These are phyloP conservation scores for Mycena metata DNA, from an alignment of 768 basidiomycete genomes.

Conservation along the genomic window DNA sequence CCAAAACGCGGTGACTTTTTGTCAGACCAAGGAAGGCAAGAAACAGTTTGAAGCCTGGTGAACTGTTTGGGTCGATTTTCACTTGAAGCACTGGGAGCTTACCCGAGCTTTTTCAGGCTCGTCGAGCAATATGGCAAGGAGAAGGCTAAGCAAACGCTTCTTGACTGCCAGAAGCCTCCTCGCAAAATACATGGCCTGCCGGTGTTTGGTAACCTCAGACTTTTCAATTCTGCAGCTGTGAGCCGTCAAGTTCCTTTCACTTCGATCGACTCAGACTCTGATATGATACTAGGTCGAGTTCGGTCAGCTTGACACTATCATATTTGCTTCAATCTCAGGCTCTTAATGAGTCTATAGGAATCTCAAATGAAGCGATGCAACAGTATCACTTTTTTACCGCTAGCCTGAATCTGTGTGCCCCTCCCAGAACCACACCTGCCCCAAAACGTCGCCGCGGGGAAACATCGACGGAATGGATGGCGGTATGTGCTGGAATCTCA, in stretches of 20 bases:
- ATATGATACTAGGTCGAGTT: conserved; percentile 6
- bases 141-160: conserved; percentile 23
- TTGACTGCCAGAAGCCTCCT: conserved; percentile 24
- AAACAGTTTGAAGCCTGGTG: conserved; percentile 30
- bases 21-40: conserved; percentile 24
- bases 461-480: conserved; percentile 29
- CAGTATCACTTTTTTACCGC: conserved; percentile 24
- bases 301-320: not conserved
- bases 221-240: conserved; percentile 27
- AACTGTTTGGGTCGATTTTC: not conserved
- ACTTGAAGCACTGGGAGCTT: no score
- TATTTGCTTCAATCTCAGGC: not conserved
- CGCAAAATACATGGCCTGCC: conserved; percentile 2
- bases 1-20: conserved; percentile 19
- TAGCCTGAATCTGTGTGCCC: conserved; percentile 15
- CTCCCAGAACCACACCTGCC: conserved; percentile 30
- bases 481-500: conserved; percentile 7
- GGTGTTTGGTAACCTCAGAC: conserved; percentile 9
- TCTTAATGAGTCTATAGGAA: not conserved
- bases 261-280: not conserved
- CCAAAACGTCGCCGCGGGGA: conserved; percentile 29
- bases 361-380: conserved; percentile 30
- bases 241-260: not conserved
- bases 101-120: conserved; percentile 2
- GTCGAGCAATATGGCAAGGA: conserved; percentile 21